These are phyloP conservation scores for Neurospora tetraspora DNA, from an alignment of 495 filamentous ascomycete species.

Conservation along the genomic window DNA sequence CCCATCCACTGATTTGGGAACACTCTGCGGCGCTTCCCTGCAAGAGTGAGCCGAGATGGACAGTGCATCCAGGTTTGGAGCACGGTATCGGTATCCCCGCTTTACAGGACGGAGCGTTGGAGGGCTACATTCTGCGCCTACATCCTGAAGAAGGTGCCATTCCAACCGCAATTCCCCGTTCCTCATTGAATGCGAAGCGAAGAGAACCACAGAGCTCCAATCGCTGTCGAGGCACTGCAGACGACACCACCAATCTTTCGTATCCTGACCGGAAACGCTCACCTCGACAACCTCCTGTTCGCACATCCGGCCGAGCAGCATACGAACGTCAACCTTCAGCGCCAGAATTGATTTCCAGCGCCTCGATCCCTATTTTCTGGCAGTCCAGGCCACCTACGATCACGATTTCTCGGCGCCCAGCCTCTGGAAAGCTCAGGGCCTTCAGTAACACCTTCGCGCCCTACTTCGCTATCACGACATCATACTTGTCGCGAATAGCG, in stretches of 20 bases:
- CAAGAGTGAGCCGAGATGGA: conserved; percentile 1
- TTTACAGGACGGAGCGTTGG: background rate
- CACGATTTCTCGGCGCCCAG: conserved; percentile 28
- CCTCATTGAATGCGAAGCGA: background rate
- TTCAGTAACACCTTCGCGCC: background rate
- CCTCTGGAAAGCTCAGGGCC: conserved; percentile 4
- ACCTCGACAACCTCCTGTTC: background rate
- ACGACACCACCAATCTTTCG: background rate
- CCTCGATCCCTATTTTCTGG: background rate
- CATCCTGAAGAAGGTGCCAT: background rate
- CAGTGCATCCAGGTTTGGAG: background rate
- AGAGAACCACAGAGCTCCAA: background rate
- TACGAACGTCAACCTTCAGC: background rate
- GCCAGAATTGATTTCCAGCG: background rate
- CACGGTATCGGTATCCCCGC: background rate
- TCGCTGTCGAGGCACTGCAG: background rate
- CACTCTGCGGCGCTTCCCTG: background rate
- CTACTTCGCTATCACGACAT: background rate
- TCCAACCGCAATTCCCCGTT: background rate
- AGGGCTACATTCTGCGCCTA: background rate
- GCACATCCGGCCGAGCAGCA: background rate
- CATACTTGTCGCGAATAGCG: background rate
- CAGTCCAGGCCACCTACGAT: conserved; percentile 4
- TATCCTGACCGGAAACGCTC: background rate
- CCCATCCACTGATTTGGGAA: background rate